These are phyloP conservation scores for Solanum rostratum DNA, from an alignment of 257 asterid genomes.

Conservation along the genomic window DNA sequence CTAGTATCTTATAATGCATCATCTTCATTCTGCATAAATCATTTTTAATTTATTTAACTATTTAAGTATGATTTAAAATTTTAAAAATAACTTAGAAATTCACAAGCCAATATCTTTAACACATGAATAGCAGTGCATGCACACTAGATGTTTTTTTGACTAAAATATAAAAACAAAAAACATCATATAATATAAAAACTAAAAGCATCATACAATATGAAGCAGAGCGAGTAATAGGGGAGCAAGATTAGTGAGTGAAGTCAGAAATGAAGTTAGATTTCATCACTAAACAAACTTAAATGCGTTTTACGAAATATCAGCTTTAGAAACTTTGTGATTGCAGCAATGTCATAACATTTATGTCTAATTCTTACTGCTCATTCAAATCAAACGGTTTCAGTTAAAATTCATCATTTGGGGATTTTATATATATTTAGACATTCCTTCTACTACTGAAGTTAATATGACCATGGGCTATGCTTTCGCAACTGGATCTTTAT, in stretches of 20 bases:
- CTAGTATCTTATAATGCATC: too few relatives aligned
- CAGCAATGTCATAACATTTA: background rate
- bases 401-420: background rate
- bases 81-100: too few relatives aligned
- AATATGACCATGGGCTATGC: slow-evolving; percentile 7
- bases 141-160: too few relatives aligned
- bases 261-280: background rate
- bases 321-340: background rate
- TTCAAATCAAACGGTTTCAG: background rate
- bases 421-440: background rate
- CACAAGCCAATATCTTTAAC: too few relatives aligned
- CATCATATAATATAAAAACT: too few relatives aligned
- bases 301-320: background rate
- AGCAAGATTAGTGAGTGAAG: background rate
- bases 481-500: slow-evolving; percentile 28
- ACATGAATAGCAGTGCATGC: too few relatives aligned
- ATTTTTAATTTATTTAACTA: too few relatives aligned
- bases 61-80: too few relatives aligned
- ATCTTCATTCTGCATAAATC: too few relatives aligned
- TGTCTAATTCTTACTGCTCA: background rate
- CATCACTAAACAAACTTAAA: background rate
- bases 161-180: too few relatives aligned
- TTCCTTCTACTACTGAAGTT: background rate
- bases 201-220: too few relatives aligned
- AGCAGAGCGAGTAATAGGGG: too few relatives aligned